phyloP scores from a whole-genome alignment of 352 stramenopile species.

The Phytophthora pini region DNA sequence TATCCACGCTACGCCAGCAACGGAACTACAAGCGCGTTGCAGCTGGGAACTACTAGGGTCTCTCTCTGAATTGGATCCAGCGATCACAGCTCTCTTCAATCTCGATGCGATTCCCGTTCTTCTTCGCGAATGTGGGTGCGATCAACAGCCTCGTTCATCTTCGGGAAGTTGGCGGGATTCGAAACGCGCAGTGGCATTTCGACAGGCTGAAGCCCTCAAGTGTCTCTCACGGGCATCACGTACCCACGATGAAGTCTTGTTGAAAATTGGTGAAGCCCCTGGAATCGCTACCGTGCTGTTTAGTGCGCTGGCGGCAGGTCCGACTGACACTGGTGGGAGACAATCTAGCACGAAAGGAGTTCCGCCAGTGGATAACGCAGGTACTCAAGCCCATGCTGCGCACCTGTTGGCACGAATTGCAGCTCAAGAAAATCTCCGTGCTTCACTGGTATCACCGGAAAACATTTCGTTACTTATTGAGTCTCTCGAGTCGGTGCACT shows the following conservation, averaged over 20 bases:
- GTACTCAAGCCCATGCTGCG: conserved; percentile 60
- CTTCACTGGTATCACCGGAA: conserved; percentile 59
- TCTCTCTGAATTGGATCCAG: conserved; percentile 59
- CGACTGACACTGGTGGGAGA: conserved; percentile 1
- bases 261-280: conserved; percentile 63
- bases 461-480: conserved; percentile 72
- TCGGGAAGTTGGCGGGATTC: conserved; percentile 23
- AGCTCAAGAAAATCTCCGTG: conserved; percentile 57
- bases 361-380: conserved; percentile 22
- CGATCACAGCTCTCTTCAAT: conserved; percentile 70
- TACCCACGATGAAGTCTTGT: conserved; percentile 68
- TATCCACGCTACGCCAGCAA: conserved; percentile 28
- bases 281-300: conserved; percentile 58
- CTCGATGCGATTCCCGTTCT: conserved; percentile 65
- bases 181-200: conserved; percentile 26
- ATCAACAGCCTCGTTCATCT: conserved; percentile 8
- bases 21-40: conserved; percentile 44
- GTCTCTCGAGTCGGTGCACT: conserved; percentile 74
- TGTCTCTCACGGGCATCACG: conserved; percentile 61
- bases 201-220: conserved; percentile 66
- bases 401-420: conserved; percentile 66
- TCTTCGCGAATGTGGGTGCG: conserved; percentile 53
- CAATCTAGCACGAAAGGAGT: conserved; percentile 9
- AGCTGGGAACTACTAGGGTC: conserved; percentile 67
- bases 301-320: conserved; percentile 32